Evolutionary conservation across 164 flowering plant genomes (phyloP), one percentile per base, ranked within the genome.

Genomic region (Vitis cinerea): DNA sequence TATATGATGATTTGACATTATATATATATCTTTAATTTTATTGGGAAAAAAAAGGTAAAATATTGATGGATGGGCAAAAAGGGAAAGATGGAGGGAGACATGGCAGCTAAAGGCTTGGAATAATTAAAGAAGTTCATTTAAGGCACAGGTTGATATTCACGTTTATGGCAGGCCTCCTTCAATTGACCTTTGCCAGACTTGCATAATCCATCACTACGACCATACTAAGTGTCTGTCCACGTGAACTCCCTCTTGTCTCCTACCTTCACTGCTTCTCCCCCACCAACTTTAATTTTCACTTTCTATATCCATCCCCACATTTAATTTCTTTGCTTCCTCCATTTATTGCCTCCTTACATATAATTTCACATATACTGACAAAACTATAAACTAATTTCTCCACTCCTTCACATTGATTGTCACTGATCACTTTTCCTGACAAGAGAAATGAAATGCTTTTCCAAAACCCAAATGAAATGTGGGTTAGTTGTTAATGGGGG

Each of bases 91-190:
- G 44, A 37, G 44, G 7, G 44, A 37, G 44, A 37, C 6, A 37
- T 23, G 27, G 44, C 6, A 37, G 44, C 6, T 7, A 3, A 12
- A 50, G 14, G 31, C 48, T 19, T 47, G 30, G 52, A 56, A 51
- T 48, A 52, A 30, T n/a, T 50, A 14, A 64, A 13, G 44, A n/a
- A 61, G 66, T 61, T 61, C 72, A 69, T 61, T 61, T n/a, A 61
- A 47, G 48, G 13, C 62, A 63, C 19, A 15, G 57, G 23, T 54
- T 53, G 51, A 67, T 8, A 37, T 50, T 70, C 72, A 70, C 72
- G 66, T 62, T 64, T 71, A 57, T 63, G 73, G 73, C 63, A 71
- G 73, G 59, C 68, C 60, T 55, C 16, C 52, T 71, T 71, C 73
- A 63, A 71, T 71, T 64, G 7, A 4, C 14, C 52, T 6, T 63